These are phyloP conservation scores for Tetrapyrgos nigripes DNA, from an alignment of 1,284 basidiomycete species.

Conservation along the genomic window DNA sequence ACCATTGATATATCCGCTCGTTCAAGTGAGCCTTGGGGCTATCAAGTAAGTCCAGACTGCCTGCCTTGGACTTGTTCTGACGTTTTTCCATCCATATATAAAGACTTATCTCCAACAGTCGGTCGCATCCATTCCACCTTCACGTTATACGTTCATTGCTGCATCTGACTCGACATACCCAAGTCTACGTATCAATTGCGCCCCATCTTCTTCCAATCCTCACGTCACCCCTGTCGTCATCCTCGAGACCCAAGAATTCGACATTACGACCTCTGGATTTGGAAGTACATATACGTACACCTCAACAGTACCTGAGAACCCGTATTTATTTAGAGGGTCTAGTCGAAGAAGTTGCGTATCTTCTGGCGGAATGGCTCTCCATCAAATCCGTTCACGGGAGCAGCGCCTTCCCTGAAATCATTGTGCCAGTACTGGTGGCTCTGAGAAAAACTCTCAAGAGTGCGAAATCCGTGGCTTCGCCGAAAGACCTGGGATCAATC, in stretches of 20 bases:
- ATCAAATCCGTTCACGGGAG: conserved; percentile 73
- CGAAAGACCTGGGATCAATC: conserved; percentile 65
- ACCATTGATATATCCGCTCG: conserved; percentile 93
- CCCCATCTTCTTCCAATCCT: conserved; percentile 91
- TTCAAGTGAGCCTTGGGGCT: conserved; percentile 93
- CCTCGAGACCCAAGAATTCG: conserved; percentile 82
- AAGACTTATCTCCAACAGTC: conserved; percentile 75
- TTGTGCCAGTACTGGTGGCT: conserved; percentile 82
- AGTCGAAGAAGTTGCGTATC: conserved; percentile 81
- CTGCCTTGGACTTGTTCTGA: not conserved
- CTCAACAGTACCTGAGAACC: conserved; percentile 90
- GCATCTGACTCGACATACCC: conserved; percentile 71
- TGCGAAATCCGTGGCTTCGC: conserved; percentile 46
- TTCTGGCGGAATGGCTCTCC: conserved; percentile 82
- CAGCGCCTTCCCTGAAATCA: conserved; percentile 94
- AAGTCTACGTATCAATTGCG: conserved; percentile 89
- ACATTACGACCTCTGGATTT: conserved; percentile 92
- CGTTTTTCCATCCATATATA: not conserved
- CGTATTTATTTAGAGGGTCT: conserved; percentile 87
- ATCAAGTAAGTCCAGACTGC: conserved; percentile 71
- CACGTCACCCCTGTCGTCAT: conserved; percentile 77
- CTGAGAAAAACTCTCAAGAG: conserved; percentile 76
- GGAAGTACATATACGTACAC: conserved; percentile 86
- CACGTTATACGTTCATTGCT: conserved; percentile 55
- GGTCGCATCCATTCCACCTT: conserved; percentile 56